Evolutionary conservation across 176 grass and related monocot species (phyloP).

Genomic region (Microstegium vimineum): DNA sequence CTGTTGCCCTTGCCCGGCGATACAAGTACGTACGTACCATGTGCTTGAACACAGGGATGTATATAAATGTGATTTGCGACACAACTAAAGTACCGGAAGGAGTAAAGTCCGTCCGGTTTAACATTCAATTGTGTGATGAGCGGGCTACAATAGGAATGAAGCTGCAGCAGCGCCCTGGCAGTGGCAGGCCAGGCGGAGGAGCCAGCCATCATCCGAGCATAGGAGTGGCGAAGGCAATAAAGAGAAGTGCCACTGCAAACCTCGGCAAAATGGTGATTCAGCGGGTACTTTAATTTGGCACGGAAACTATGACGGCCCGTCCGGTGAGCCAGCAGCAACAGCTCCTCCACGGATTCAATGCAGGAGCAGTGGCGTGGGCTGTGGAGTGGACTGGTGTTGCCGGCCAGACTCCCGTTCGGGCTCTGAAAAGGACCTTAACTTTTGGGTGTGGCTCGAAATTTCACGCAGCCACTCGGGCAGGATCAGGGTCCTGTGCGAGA

Average conservation of each 20-base stretch:
- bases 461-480: conserved; percentile 1
- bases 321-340: not conserved
- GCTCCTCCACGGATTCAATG: too few relatives aligned
- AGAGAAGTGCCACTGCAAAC: not conserved
- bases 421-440: conserved; percentile 65
- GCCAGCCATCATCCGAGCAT: conserved; percentile 10
- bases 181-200: too few relatives aligned
- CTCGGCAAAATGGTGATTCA: not conserved
- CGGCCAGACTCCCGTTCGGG: conserved; percentile 19
- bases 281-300: not conserved
- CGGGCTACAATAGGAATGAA: not conserved
- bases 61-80: not conserved
- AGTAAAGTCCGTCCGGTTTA: too few relatives aligned
- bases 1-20: too few relatives aligned
- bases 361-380: not conserved
- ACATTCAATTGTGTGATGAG: not conserved
- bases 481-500: conserved; percentile 1
- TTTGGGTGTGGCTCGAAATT: conserved; percentile 58
- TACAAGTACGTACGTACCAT: too few relatives aligned
- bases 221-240: not conserved
- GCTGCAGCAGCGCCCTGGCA: not conserved
- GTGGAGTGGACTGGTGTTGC: too few relatives aligned
- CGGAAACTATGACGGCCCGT: conserved; percentile 4
- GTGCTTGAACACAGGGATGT: too few relatives aligned
- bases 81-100: not conserved